phyloP scores from a whole-genome alignment of 371 early-diverging fungal species.

The Mortierella sp. region DNA sequence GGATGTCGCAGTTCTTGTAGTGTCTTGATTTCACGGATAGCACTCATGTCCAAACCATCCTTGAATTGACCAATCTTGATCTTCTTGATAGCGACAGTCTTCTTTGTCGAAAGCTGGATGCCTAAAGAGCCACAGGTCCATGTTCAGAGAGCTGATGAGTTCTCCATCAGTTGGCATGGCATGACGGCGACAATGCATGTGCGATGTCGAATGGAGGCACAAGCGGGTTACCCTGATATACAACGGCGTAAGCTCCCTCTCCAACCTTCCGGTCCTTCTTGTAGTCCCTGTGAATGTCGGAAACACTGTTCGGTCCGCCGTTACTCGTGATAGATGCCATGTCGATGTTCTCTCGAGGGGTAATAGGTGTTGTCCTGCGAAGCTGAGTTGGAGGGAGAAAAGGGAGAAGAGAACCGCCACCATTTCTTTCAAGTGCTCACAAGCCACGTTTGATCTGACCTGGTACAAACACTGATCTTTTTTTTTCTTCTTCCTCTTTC shows the following conservation, averaged over 20 bases:
- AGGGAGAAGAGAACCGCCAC: slow-evolving; percentile 15
- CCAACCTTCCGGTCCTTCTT: slow-evolving; percentile 89
- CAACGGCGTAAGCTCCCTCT: slow-evolving; percentile 96
- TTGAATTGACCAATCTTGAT: slow-evolving; percentile 92
- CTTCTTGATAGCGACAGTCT: slow-evolving; percentile 93
- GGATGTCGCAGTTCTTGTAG: slow-evolving; percentile 94
- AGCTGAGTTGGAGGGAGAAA: neutral
- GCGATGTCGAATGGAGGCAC: neutral
- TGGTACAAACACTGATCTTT: neutral
- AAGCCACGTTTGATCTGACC: too few species aligned
- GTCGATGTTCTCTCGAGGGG: neutral
- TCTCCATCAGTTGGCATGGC: neutral
- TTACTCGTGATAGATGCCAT: slow-evolving; percentile 43
- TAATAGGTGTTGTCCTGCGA: too few species aligned
- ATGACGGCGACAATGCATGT: too few species aligned
- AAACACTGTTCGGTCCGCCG: slow-evolving; percentile 64
- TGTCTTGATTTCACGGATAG: slow-evolving; percentile 97
- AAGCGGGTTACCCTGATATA: slow-evolving; percentile 76
- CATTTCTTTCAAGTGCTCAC: neutral
- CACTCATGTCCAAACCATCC: slow-evolving; percentile 93
- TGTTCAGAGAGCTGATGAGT: neutral
- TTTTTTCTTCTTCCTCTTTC: neutral
- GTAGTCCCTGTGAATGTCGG: slow-evolving; percentile 74
- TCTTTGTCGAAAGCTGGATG: slow-evolving; percentile 58
- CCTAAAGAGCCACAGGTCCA: slow-evolving; percentile 1